phyloP scores from a whole-genome alignment of 2,329 filamentous ascomycete genomes.

The Claviceps sorghi region DNA sequence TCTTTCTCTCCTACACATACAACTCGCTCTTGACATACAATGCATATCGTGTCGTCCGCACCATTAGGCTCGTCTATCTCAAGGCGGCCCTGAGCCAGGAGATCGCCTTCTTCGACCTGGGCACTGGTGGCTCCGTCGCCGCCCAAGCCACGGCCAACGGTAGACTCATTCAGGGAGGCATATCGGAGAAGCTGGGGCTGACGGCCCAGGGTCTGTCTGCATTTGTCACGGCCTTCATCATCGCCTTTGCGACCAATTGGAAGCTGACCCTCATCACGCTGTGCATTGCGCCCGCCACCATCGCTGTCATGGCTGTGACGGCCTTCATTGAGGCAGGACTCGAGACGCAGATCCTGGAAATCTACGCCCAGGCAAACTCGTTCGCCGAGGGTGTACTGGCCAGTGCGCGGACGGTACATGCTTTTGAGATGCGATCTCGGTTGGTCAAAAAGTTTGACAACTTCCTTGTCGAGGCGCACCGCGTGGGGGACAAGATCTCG shows the following conservation, averaged over 20 bases:
- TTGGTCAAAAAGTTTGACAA: constrained; percentile 25
- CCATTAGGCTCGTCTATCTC: constrained; percentile 33
- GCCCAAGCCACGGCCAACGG: constrained; percentile 30
- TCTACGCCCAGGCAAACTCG: constrained; percentile 19
- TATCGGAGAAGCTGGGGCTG: constrained; percentile 25
- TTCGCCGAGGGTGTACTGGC: constrained; percentile 23
- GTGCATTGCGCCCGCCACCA: constrained; percentile 14
- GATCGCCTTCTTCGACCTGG: constrained; percentile 33
- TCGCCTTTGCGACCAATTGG: constrained; percentile 27
- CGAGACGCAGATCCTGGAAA: constrained; percentile 21
- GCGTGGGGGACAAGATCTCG: constrained; percentile 23
- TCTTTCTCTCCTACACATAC: constrained; percentile 33
- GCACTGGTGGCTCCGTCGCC: constrained; percentile 26
- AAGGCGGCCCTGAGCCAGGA: constrained; percentile 34
- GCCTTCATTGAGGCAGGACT: constrained; percentile 15
- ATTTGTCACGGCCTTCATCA: constrained; percentile 23
- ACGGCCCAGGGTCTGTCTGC: constrained; percentile 24
- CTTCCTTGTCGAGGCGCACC: constrained; percentile 22
- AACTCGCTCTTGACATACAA: constrained; percentile 31
- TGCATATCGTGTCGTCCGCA: constrained; percentile 35
- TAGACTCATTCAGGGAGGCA: constrained; percentile 26
- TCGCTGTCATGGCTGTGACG: constrained; percentile 18
- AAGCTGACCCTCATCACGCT: constrained; percentile 28
- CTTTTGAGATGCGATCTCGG: constrained; percentile 25
- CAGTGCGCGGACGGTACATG: constrained; percentile 26